phyloP scores from a whole-genome alignment of 2,329 filamentous ascomycete species.

The Purpureocillium takamizusanense region DNA sequence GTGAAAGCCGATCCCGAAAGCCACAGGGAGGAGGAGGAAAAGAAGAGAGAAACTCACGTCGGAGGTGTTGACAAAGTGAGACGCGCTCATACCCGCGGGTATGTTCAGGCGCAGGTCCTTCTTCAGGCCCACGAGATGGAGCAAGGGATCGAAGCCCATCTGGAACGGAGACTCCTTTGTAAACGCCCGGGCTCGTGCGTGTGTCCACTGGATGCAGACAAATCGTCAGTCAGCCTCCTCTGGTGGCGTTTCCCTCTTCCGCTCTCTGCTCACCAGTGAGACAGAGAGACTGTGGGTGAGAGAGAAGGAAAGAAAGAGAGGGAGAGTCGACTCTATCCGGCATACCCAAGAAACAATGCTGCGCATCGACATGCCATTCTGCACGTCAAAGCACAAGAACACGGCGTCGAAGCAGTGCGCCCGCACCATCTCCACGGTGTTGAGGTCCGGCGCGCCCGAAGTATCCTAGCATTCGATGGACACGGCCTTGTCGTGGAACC shows the following conservation, averaged over 20 bases:
- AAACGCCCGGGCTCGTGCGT: constrained; percentile 13
- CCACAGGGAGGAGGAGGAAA: too few relatives aligned
- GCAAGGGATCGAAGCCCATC: constrained; percentile 11
- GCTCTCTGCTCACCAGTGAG: too few relatives aligned
- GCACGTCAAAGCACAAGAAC: constrained; percentile 30
- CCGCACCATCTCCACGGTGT: constrained; percentile 21
- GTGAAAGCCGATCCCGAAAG: too few relatives aligned
- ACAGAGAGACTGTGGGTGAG: too few relatives aligned
- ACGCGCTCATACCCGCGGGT: constrained; percentile 10
- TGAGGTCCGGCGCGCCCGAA: constrained; percentile 27
- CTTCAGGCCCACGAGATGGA: constrained; percentile 26
- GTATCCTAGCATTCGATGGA: constrained; percentile 30
- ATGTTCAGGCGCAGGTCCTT: constrained; percentile 15
- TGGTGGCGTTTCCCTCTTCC: too few relatives aligned
- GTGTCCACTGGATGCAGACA: not conserved
- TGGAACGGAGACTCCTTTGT: constrained; percentile 4
- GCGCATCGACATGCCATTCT: constrained; percentile 21
- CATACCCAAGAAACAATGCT: constrained; percentile 26
- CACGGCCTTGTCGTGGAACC: constrained; percentile 14
- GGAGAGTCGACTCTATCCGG: not conserved
- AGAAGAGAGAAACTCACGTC: constrained; percentile 14
- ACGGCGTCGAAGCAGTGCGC: constrained; percentile 26
- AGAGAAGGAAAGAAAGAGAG: too few relatives aligned
- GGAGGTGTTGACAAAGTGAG: constrained; percentile 15
- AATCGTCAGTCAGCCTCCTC: too few relatives aligned